Base-by-base conservation (phyloP, 2,329 filamentous ascomycete species). In the Colletotrichum orchidophilum region DNA sequence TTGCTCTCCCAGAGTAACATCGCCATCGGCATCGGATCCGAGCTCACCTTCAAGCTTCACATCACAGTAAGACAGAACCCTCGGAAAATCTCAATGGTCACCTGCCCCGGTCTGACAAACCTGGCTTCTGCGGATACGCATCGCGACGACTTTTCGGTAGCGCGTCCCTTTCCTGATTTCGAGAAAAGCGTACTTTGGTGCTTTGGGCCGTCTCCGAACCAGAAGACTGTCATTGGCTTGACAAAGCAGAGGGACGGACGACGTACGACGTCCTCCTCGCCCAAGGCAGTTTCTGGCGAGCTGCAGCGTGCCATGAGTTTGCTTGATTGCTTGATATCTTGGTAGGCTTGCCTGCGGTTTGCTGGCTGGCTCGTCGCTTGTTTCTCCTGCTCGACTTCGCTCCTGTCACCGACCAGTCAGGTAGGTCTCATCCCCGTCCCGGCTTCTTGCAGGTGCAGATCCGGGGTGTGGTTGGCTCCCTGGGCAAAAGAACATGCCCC, bases 371-470 rank as follows among this genome's bases (percentile, higher is more conserved):
- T 46, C 39, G 42, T 27, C 49, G 39, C 31, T 33, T 57, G 54
- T 21, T 58, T 33, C 13, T 18, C 12, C 12, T 35, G 33, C 33
- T n/a, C 18, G 27, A 18, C 52, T 39, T 39, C 33, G 8, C 39
- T 46, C 58, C 15, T 33, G 54, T n/a, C 31, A 21, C 31, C 33
- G 21, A 39, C 29, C 5, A 27, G 12, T 50, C 13, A 59, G 31
- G 57, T 33, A 58, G 33, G 42, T 46, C 33, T 18, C 31, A 27
- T 13, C 18, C 29, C 49, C 31, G 27, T 26, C 66, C 68, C 63
- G 68, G 63, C 52, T 68, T 68, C 58, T 54, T 63, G 52, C 68
- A 68, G 64, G 57, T 33, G 68, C 64, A 71, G 64, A 71, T 71
- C 64, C 58, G 64, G 68, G 68, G 58, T 39, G 62, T 68, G 58